Evolutionary conservation across 2,329 filamentous ascomycete genomes (phyloP), one percentile per base, ranked within the genome.

Genomic region (Talaromyces sp.): DNA sequence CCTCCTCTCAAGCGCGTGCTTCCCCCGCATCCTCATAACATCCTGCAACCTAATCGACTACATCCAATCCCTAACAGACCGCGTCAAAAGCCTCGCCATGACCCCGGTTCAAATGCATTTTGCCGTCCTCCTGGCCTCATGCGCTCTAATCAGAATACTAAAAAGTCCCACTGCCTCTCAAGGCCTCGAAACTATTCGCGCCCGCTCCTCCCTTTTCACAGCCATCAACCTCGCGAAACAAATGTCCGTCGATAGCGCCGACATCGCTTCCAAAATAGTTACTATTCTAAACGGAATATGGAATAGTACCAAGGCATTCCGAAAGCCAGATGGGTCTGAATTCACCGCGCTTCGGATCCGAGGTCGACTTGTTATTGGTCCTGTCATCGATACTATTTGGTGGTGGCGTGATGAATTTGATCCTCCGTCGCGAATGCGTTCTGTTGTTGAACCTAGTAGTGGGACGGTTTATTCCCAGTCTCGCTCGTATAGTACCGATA

Each of bases 401-500:
- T 76, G 74, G 74, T 77, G 73, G 72, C 67, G 73, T 6, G 74
- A 76, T 42, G 74, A 76, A 47, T 73, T 69, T 47, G 73, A 72
- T 33, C 57, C 62, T 4, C 59, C 63, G 8, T 48, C 61, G n/a
- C 61, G 65, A 40, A 27, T 47, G 11, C 55, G 46, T 9, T 47
- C 47, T 24, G 51, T 56, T 1, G 49, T 49, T 2, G 65, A 59
- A 19, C 41, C 47, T 3, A 19, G 52, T 17, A 62, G 63, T 17
- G 57, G 65, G 57, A 61, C 27, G 32, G 47, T 50, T 29, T 50
- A 49, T 24, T 46, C 46, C 33, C 53, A 30, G n/a, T 32, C 54
- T 22, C 41, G 45, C 22, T 51, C 36, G 14, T 24, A 19, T 24
- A 39, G 11, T 17, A 30, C 49, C 14, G 62, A 64, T 36, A n/a